phyloP scores from a whole-genome alignment of 441 rosid genomes.

The Breynia disticha region DNA sequence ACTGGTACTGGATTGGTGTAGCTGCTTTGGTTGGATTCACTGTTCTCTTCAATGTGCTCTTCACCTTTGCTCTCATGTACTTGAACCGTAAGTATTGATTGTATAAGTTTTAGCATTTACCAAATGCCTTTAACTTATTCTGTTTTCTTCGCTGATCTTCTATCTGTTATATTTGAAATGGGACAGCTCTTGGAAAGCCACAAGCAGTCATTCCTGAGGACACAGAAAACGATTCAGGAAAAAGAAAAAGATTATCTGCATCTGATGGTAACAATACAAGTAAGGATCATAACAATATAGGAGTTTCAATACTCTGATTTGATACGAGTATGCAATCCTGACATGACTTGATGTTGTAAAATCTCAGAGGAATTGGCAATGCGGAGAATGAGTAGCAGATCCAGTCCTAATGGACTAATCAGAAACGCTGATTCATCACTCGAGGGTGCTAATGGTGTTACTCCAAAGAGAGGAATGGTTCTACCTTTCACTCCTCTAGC shows the following conservation, averaged over 20 bases:
- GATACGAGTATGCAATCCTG: no score
- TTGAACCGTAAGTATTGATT: conserved; percentile 55
- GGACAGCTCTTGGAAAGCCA: conserved; percentile 54
- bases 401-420: conserved; percentile 17
- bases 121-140: not conserved
- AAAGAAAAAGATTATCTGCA: conserved; percentile 20
- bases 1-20: conserved; percentile 87
- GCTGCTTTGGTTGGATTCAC: conserved; percentile 53
- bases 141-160: conserved; percentile 3
- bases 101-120: no score
- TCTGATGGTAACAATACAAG: conserved; percentile 37
- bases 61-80: conserved; percentile 56
- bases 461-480: conserved; percentile 74
- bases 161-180: no score
- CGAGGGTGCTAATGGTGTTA: conserved; percentile 27
- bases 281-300: conserved; percentile 19
- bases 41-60: conserved; percentile 54
- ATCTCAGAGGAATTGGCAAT: conserved; percentile 43
- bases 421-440: conserved; percentile 23
- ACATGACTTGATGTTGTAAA: not conserved
- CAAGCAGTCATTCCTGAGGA: conserved; percentile 71
- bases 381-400: conserved; percentile 36
- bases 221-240: conserved; percentile 19
- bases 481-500: conserved; percentile 84
- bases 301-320: no score